A percentile compares a stretch with the other conserved stretches of the same genome.
These are phyloP conservation scores for Piedraia hortae DNA, from an alignment of 2,329 filamentous ascomycete genomes.

Conservation along the genomic window DNA sequence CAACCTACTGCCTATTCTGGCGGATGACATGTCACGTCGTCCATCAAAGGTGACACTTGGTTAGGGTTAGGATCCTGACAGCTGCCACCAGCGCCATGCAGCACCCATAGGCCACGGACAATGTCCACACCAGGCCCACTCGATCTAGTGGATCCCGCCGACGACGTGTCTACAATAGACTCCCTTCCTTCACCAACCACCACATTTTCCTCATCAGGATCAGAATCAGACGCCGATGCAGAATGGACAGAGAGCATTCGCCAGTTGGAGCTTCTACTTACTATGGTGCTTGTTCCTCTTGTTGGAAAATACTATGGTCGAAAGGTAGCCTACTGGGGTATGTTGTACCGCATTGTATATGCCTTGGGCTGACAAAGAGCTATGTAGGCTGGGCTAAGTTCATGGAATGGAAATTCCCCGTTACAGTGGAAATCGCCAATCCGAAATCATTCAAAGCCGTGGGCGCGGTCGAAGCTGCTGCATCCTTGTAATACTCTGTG, in stretches of 20 bases:
- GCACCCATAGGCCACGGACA: too few relatives aligned
- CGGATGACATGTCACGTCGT: too few relatives aligned
- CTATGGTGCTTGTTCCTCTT: slow-evolving; percentile 85
- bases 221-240: slow-evolving; percentile 71
- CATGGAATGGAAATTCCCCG: slow-evolving; percentile 81
- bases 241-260: slow-evolving; percentile 91
- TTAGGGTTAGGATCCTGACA: too few relatives aligned
- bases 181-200: too few relatives aligned
- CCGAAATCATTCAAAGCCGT: slow-evolving; percentile 19
- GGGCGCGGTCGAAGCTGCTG: slow-evolving; percentile 21
- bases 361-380: not conserved
- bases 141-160: too few relatives aligned
- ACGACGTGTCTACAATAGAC: too few relatives aligned
- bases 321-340: slow-evolving; percentile 92
- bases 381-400: slow-evolving; percentile 64
- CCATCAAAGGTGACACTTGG: too few relatives aligned
- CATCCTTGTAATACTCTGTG: slow-evolving; percentile 14
- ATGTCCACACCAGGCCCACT: too few relatives aligned
- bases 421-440: slow-evolving; percentile 35
- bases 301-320: slow-evolving; percentile 83
- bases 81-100: too few relatives aligned
- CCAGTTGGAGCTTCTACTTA: slow-evolving; percentile 74
- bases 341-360: slow-evolving; percentile 3
- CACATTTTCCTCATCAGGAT: too few relatives aligned
- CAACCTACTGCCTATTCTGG: too few relatives aligned